phyloP scores from a whole-genome alignment of 768 basidiomycete genomes.

The Steccherinum ochraceum region DNA sequence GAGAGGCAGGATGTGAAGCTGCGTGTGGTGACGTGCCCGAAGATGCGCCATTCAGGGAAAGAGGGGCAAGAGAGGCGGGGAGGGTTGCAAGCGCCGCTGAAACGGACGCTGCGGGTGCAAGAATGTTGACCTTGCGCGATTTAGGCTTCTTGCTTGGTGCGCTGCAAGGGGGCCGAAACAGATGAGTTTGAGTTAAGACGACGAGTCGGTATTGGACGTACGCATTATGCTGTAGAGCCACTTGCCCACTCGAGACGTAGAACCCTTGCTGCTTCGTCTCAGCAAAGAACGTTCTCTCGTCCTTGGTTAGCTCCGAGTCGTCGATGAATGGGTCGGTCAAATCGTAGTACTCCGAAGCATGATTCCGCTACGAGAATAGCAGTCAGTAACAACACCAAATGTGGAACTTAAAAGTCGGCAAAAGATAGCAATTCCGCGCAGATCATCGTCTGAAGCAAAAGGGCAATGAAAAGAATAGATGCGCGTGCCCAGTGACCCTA shows the following conservation, averaged over 20 bases:
- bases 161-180: constrained; percentile 20
- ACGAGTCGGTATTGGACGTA: constrained; percentile 23
- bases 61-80: constrained; percentile 9
- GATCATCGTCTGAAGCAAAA: no score
- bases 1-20: neutral
- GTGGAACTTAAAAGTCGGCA: neutral
- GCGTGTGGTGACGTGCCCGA: neutral
- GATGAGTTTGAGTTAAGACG: neutral
- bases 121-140: constrained; percentile 44
- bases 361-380: constrained; percentile 31
- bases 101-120: constrained; percentile 23
- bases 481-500: no score
- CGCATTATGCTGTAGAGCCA: constrained; percentile 81
- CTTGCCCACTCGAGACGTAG: constrained; percentile 85
- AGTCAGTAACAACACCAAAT: neutral
- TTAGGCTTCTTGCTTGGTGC: constrained; percentile 64
- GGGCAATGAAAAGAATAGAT: neutral
- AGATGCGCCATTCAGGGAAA: constrained; percentile 4
- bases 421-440: no score
- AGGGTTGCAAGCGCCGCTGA: constrained; percentile 19
- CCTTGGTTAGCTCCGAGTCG: constrained; percentile 87
- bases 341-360: constrained; percentile 81
- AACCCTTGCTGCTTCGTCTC: constrained; percentile 91
- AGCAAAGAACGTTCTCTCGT: constrained; percentile 86
- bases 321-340: constrained; percentile 92